phyloP scores from a whole-genome alignment of 805 yeast genomes.

The Martiniozyma abietophila region DNA sequence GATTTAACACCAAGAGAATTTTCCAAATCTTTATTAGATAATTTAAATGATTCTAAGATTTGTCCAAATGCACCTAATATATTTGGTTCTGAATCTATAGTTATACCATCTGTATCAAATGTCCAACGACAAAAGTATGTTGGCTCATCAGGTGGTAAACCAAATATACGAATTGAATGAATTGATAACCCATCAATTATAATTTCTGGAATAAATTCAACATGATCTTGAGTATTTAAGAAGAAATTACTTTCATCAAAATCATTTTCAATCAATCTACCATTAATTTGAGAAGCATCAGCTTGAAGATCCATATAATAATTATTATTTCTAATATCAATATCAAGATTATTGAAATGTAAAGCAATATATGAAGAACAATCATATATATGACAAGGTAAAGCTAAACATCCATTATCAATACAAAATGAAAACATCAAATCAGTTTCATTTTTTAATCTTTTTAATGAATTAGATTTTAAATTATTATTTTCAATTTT shows the following conservation, averaged over 20 bases:
- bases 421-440: constrained; percentile 65
- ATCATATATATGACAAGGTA: constrained; percentile 69
- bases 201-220: constrained; percentile 32
- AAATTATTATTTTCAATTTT: constrained; percentile 11
- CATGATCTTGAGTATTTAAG: constrained; percentile 18
- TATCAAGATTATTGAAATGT: constrained; percentile 53
- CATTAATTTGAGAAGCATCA: constrained; percentile 50
- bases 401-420: constrained; percentile 55
- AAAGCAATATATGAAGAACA: constrained; percentile 49
- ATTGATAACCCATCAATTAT: constrained; percentile 49
- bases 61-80: constrained; percentile 35
- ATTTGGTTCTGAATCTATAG: constrained; percentile 39
- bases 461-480: constrained; percentile 24
- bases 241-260: constrained; percentile 19
- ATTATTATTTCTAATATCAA: constrained; percentile 80
- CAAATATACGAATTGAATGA: constrained; percentile 90
- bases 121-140: constrained; percentile 92
- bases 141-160: constrained; percentile 80
- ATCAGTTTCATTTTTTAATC: constrained; percentile 64
- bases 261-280: constrained; percentile 21
- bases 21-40: constrained; percentile 66
- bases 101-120: constrained; percentile 53
- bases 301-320: constrained; percentile 91
- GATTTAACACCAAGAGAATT: constrained; percentile 55
- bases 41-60: constrained; percentile 40